phyloP scores from a whole-genome alignment of 2,329 filamentous ascomycete genomes.

The Colletotrichum sp. region DNA sequence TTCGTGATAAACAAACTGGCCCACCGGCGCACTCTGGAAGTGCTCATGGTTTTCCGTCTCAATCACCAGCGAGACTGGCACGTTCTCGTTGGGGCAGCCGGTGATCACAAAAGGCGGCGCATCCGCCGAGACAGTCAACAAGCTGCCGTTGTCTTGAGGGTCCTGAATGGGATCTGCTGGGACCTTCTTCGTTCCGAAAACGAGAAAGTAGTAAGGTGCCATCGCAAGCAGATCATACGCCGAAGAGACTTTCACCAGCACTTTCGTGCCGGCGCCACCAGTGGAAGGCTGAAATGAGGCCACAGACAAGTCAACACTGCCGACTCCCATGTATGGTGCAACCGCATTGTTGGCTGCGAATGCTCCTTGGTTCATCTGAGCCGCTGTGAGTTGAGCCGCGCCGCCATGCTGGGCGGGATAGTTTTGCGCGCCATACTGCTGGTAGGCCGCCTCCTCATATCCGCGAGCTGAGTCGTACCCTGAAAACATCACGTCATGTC shows the following conservation, averaged over 20 bases:
- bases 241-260: constrained; percentile 77
- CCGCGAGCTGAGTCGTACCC: constrained; percentile 65
- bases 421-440: constrained; percentile 54
- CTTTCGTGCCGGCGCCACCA: constrained; percentile 72
- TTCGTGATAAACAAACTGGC: constrained; percentile 51
- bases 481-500: constrained; percentile 30
- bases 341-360: constrained; percentile 68
- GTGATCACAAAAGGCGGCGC: constrained; percentile 68
- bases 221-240: constrained; percentile 73
- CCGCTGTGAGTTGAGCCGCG: constrained; percentile 47
- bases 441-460: constrained; percentile 63
- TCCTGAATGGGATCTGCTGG: constrained; percentile 69
- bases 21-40: constrained; percentile 53
- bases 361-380: constrained; percentile 60
- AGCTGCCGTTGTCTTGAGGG: constrained; percentile 61
- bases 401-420: constrained; percentile 51
- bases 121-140: constrained; percentile 75
- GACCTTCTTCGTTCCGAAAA: constrained; percentile 79
- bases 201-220: constrained; percentile 67
- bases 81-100: constrained; percentile 52
- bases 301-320: constrained; percentile 54
- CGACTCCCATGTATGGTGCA: constrained; percentile 68
- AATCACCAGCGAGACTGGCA: constrained; percentile 60
- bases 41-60: constrained; percentile 58
- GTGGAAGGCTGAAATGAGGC: constrained; percentile 72